These are phyloP conservation scores for Lasiosphaeria ovina DNA, from an alignment of 495 filamentous ascomycete species.

Conservation along the genomic window DNA sequence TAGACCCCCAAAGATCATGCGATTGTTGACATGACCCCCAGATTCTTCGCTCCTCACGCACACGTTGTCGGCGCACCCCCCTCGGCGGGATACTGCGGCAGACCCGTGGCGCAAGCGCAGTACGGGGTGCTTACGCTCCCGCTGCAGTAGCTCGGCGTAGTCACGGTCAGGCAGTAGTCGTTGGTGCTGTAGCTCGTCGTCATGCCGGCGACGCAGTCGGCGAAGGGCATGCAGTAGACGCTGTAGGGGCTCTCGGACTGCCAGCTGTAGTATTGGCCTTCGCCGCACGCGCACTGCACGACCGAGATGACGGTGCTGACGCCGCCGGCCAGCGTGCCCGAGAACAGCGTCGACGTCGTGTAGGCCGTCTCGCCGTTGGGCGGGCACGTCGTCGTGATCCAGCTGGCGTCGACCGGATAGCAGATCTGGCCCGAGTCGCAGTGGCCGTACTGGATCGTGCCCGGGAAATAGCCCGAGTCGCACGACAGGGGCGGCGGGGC, in stretches of 20 bases:
- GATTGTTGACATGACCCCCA: too few species aligned
- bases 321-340: slow-evolving; percentile 2
- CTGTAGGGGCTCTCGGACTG: neutral
- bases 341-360: neutral
- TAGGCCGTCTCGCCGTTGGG: neutral
- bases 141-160: neutral
- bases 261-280: neutral
- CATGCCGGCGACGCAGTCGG: neutral
- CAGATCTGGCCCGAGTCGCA: neutral
- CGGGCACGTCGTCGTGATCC: neutral
- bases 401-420: neutral
- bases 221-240: neutral
- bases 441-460: neutral
- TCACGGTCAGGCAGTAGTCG: neutral
- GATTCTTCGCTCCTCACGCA: neutral
- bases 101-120: neutral
- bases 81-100: neutral
- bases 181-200: neutral
- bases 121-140: neutral
- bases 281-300: neutral
- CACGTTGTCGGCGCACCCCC: slow-evolving; percentile 1
- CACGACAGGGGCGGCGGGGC: neutral
- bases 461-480: neutral
- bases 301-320: slow-evolving; percentile 2
- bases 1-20: too few species aligned